phyloP scores from a whole-genome alignment of 768 basidiomycete species.

The Trametes cingulata region DNA sequence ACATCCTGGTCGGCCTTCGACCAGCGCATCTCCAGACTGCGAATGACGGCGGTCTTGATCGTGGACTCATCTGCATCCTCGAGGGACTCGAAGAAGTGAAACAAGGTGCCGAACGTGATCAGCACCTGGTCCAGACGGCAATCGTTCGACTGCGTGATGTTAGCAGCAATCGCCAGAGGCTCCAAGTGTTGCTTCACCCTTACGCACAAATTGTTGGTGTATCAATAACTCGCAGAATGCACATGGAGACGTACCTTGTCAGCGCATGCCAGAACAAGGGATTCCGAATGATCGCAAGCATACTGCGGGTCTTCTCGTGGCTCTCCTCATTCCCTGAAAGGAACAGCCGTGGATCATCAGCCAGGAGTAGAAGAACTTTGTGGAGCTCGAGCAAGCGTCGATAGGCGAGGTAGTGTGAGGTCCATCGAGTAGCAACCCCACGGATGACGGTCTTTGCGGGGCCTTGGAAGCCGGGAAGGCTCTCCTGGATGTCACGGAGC shows the following conservation, averaged over 20 bases:
- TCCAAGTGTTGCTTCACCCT: neutral
- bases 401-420: constrained; percentile 38
- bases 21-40: constrained; percentile 26
- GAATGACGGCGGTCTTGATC: neutral
- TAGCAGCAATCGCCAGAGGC: neutral
- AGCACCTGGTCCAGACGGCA: constrained; percentile 1
- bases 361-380: constrained; percentile 20
- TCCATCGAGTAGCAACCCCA: constrained; percentile 40
- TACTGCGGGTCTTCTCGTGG: constrained; percentile 29
- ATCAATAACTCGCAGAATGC: neutral
- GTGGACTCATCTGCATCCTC: neutral
- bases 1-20: constrained; percentile 26
- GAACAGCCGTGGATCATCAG: constrained; percentile 16
- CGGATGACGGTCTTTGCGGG: constrained; percentile 27
- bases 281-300: constrained; percentile 33
- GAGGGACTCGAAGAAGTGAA: neutral
- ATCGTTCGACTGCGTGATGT: neutral
- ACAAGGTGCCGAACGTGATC: neutral
- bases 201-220: neutral
- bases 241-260: constrained; percentile 26
- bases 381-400: constrained; percentile 32
- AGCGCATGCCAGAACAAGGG: constrained; percentile 35
- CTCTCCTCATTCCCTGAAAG: constrained; percentile 30
- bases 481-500: constrained; percentile 27
- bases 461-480: neutral